These are phyloP conservation scores for Rosa chinensis DNA, from an alignment of 306 rosid species.

Conservation along the genomic window DNA sequence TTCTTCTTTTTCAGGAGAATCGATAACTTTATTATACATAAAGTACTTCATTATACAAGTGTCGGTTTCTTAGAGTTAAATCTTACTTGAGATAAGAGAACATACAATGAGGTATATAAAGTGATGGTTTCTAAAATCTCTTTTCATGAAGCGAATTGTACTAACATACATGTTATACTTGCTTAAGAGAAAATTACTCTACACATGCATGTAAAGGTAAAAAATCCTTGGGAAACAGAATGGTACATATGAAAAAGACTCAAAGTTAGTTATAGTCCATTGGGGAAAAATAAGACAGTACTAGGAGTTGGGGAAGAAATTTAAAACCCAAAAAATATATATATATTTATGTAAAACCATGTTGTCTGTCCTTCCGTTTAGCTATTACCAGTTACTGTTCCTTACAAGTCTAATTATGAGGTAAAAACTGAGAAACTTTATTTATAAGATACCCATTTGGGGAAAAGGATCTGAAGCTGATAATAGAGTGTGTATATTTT, in stretches of 20 bases:
- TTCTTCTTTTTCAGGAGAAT: neutral
- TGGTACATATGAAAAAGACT: neutral
- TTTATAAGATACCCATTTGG: slow-evolving; percentile 2
- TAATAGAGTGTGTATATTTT: slow-evolving; percentile 2
- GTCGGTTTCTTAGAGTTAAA: neutral
- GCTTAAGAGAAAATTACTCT: neutral
- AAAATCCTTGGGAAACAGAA: neutral
- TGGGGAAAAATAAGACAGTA: neutral
- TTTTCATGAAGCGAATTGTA: neutral
- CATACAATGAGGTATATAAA: neutral
- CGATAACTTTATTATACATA: neutral
- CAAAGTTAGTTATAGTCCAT: neutral
- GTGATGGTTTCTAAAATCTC: neutral
- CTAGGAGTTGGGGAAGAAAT: neutral
- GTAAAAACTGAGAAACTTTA: neutral
- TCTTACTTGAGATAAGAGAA: neutral
- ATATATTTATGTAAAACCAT: neutral
- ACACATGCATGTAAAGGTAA: neutral
- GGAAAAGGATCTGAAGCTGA: neutral
- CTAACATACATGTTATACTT: neutral
- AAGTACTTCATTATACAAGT: neutral
- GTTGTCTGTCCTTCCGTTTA: neutral
- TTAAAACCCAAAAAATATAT: neutral
- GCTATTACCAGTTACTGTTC: neutral
- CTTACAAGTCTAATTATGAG: neutral